Base-by-base conservation (phyloP, 2,329 filamentous ascomycete genomes). In the Passalora sequoiae region DNA sequence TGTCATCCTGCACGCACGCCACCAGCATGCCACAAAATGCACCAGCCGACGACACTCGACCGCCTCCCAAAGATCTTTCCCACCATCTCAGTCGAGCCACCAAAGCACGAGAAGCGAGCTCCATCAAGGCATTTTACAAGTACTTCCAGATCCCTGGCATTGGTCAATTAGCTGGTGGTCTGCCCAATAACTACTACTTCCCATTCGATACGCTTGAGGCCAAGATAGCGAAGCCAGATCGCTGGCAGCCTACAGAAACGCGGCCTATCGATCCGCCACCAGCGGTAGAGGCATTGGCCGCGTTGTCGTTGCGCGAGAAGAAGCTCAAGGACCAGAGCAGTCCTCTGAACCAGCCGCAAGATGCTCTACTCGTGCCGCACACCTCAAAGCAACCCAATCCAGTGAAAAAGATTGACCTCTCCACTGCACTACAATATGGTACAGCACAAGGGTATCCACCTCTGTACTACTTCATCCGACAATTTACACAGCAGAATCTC, bases 181-280 rank as follows among this genome's bases (percentile, higher is more conserved):
- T 94, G 16, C 89, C 89, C 12, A 83, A 92, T 65, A 73, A 83
- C 28, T 76, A 77, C 45, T 87, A 87, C 68, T 96, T 96, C 60
- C 89, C 89, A 6, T 95, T 85, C 66, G 89, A 96, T 58, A 92
- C 88, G 1, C 79, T 96, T 50, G 87, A 94, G 66, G 86, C 89
- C 29, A 81, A 84, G 53, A 79, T 84, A 49, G 86, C 87, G 22
- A 77, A 78, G 49, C 82, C 87, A 6, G 72, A 84, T 51, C 78
- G 89, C 64, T 92, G 85, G 74, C 74, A 77, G 24, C 84, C 84
- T 1, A 81, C 82, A 8, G 77, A 80, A 27, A 85, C 84, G 61
- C 69, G 73, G 35, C 78, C 79, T 20, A 59, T 73, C 40, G 70
- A 75, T 53, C 69, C 70, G 20, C 65, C 73, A 2, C 54, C 66